Conservation (phyloP, 345 rosid species). For the Salix udensis region DNA sequence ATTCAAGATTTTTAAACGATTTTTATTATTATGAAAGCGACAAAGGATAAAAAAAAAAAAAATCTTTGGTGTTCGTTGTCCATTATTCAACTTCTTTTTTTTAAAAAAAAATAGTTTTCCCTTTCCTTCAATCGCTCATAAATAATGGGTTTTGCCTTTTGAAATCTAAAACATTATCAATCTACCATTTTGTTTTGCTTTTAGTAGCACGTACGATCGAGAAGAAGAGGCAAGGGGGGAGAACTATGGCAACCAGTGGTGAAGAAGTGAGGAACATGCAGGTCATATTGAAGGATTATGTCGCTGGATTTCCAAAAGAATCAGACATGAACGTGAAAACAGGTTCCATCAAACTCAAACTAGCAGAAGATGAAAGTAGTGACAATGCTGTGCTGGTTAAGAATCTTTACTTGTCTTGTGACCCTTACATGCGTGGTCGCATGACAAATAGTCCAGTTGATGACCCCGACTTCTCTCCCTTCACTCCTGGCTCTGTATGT, state of each 20-base stretch:
- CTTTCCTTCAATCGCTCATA: too few relatives aligned
- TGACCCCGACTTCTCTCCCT: background rate
- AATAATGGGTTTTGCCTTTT: too few relatives aligned
- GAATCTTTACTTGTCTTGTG: constrained; percentile 62
- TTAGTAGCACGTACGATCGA: too few relatives aligned
- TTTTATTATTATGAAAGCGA: too few relatives aligned
- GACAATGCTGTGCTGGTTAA: constrained; percentile 40
- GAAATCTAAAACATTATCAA: too few relatives aligned
- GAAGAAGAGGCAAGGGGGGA: background rate
- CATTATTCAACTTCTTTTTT: too few relatives aligned
- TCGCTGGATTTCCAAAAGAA: constrained; percentile 39
- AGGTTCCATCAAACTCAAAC: constrained; percentile 24
- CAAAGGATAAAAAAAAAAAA: too few relatives aligned
- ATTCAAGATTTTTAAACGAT: too few relatives aligned
- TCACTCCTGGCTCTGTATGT: constrained; percentile 32
- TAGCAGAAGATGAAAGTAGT: constrained; percentile 5
- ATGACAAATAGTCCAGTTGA: background rate
- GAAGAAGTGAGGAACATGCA: constrained; percentile 42
- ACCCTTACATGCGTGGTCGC: constrained; percentile 40
- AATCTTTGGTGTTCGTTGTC: too few relatives aligned
- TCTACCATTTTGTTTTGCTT: too few relatives aligned
- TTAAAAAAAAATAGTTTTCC: too few relatives aligned
- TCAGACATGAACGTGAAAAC: constrained; percentile 42
- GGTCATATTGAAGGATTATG: constrained; percentile 43
- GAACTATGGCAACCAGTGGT: constrained; percentile 17